phyloP scores from a whole-genome alignment of 495 filamentous ascomycete genomes.

The Cercophora scortea region DNA sequence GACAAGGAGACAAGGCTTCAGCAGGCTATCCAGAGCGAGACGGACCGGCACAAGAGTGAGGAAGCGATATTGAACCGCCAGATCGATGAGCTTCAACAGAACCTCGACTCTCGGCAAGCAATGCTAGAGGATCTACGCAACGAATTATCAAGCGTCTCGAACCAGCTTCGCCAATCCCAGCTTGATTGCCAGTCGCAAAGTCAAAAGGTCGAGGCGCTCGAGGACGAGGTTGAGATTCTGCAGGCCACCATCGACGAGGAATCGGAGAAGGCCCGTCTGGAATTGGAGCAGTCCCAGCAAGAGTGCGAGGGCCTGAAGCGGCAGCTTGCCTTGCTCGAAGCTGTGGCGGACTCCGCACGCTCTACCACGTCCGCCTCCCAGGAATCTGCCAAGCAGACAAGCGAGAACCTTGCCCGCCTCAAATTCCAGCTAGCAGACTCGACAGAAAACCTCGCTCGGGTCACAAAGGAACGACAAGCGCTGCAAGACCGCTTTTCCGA shows the following conservation, averaged over 20 bases:
- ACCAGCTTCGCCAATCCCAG: slow-evolving; percentile 60
- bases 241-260: slow-evolving; percentile 71
- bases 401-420: slow-evolving; percentile 20
- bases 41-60: slow-evolving; percentile 35
- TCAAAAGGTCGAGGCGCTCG: slow-evolving; percentile 64
- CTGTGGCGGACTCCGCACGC: slow-evolving; percentile 10
- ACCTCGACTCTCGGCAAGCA: slow-evolving; percentile 34
- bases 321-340: slow-evolving; percentile 32
- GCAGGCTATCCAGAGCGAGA: slow-evolving; percentile 36
- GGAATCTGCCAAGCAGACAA: slow-evolving; percentile 19
- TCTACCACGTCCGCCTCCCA: slow-evolving; percentile 12
- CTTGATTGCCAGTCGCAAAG: slow-evolving; percentile 54
- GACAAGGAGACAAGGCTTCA: slow-evolving; percentile 58
- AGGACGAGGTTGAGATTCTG: slow-evolving; percentile 73
- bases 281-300: slow-evolving; percentile 38
- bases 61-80: slow-evolving; percentile 31
- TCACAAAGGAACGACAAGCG: slow-evolving; percentile 49
- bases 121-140: slow-evolving; percentile 34
- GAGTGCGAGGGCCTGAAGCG: slow-evolving; percentile 43
- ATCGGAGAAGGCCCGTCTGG: slow-evolving; percentile 56
- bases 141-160: slow-evolving; percentile 49
- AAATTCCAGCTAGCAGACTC: slow-evolving; percentile 26
- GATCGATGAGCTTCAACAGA: slow-evolving; percentile 37
- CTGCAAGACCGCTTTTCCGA: slow-evolving; percentile 56
- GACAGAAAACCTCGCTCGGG: slow-evolving; percentile 24